Conservation (phyloP, 306 rosid species). For the Canavalia ensiformis region DNA sequence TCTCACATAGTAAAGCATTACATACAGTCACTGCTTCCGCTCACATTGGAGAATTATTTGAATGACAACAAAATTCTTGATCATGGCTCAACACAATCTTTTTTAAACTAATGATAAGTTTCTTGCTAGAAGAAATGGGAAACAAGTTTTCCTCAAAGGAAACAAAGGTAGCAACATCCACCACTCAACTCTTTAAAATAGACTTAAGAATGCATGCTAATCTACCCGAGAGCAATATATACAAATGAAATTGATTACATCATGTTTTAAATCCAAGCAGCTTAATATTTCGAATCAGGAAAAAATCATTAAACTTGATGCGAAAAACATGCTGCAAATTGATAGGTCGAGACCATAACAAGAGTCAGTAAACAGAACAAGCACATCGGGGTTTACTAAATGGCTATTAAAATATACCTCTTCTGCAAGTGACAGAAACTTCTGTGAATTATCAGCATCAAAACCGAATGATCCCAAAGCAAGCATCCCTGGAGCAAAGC, state of each 20-base stretch:
- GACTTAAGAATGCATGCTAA: constrained; percentile 23
- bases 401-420: constrained; percentile 67
- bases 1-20: constrained; percentile 31
- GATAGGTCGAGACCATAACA: constrained; percentile 26
- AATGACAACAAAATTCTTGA: constrained; percentile 20
- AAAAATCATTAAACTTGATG: constrained; percentile 6
- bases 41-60: constrained; percentile 30
- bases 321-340: constrained; percentile 20
- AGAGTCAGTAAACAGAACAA: constrained; percentile 33
- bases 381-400: not conserved
- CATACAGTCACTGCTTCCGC: constrained; percentile 1
- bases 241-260: not conserved
- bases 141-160: constrained; percentile 20
- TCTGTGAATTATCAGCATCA: constrained; percentile 77
- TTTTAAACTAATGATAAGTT: constrained; percentile 26
- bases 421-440: constrained; percentile 85
- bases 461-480: constrained; percentile 94
- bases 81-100: constrained; percentile 7
- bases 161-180: not conserved
- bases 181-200: not conserved
- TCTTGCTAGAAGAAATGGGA: constrained; percentile 5
- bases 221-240: constrained; percentile 13
- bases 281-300: not conserved
- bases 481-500: constrained; percentile 99
- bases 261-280: constrained; percentile 27